Evolutionary conservation across 352 stramenopile genomes (phyloP).

Genomic region (Peronosclerospora sorghi): DNA sequence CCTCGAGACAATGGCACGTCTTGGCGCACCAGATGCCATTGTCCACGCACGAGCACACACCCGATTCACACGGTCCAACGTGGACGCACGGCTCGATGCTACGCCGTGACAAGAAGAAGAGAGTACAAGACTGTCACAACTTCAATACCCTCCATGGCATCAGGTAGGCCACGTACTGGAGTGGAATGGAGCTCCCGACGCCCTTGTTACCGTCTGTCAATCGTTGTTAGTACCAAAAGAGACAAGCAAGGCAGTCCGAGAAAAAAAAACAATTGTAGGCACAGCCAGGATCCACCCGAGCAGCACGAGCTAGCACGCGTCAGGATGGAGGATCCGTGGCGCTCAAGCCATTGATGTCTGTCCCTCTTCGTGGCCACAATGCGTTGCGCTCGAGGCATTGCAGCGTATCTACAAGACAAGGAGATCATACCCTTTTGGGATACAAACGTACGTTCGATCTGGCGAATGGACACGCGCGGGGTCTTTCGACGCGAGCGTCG

Average conservation of each 20-base stretch:
- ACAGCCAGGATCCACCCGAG: constrained; percentile 6
- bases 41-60: constrained; percentile 81
- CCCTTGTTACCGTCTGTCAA: constrained; percentile 29
- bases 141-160: background rate
- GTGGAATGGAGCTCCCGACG: constrained; percentile 34
- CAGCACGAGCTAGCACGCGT: constrained; percentile 12
- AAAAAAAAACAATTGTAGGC: no score
- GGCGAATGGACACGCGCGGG: constrained; percentile 44
- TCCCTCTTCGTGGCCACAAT: constrained; percentile 40
- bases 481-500: constrained; percentile 43
- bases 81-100: constrained; percentile 85
- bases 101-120: background rate
- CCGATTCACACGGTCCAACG: constrained; percentile 65
- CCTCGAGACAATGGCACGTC: constrained; percentile 74
- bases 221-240: constrained; percentile 1
- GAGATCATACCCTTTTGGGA: no score
- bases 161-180: constrained; percentile 26
- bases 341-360: constrained; percentile 24
- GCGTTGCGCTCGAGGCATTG: constrained; percentile 21
- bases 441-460: constrained; percentile 52
- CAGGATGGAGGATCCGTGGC: constrained; percentile 21
- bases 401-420: constrained; percentile 57
- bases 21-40: constrained; percentile 88
- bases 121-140: background rate
- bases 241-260: no score